Base-by-base conservation (phyloP, 352 stramenopile genomes). In the Pythium angustatum region DNA sequence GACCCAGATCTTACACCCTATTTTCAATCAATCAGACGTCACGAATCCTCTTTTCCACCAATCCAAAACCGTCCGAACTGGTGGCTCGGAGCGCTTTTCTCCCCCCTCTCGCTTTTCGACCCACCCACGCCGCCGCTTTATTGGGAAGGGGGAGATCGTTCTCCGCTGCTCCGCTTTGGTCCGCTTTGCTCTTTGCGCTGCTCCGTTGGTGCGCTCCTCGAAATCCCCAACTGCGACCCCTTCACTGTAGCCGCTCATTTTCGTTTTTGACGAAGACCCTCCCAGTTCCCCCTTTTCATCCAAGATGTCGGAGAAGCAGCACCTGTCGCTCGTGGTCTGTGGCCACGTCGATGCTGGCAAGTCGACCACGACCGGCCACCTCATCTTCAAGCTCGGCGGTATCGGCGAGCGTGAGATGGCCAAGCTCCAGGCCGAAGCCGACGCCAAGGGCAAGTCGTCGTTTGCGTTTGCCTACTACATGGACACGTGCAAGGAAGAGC, bases 401-500 rank as follows among this genome's bases (percentile, higher is more conserved):
- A 98, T 99, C 71, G 93, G 99, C 81, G 97, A 99, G 85, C 91
- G 93, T 87, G 98, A 94, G 24, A 99, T 99, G 76, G 96, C 99
- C 73, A 98, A 99, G 79, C 98, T 97, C 75, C 93, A 99, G 84
- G 98, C 98, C 70, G 96, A 99, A 77, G 93, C 96, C 50, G 57
- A 73, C 45, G 87, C 79, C 75, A 36, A 38, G 5, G 96, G 96
- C 58, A 99, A 99, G 79, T 84, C 79, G 31, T 99, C 96, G 61
- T 99, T 98, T 87, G 99, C 99, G 78, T 99, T 98, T 79, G 97
- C 97, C 24, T 99, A 96, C 96, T 89, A 99, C 58, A 84, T 99
- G 52, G 97, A 99, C 82, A 99, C 98, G 72, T 82, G 98, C 31
- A 99, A 99, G 83, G 93, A 94, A 49, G 97, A 99, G 83, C 93